phyloP scores from a whole-genome alignment of 345 rosid genomes.

The Eucalyptus marginata region DNA sequence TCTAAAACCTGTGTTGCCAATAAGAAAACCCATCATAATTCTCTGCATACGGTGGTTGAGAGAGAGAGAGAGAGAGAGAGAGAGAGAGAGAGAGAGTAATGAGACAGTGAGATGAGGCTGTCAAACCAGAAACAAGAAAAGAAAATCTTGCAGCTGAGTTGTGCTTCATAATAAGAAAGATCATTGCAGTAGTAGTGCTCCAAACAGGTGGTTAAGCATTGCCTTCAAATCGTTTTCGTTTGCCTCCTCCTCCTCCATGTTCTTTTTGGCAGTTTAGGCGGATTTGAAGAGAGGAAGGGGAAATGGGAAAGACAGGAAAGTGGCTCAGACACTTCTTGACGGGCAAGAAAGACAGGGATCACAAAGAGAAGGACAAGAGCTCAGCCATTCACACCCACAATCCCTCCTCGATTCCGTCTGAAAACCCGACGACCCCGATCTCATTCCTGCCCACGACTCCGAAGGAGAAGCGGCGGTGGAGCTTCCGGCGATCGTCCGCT shows the following conservation, averaged over 20 bases:
- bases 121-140: neutral
- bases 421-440: conserved; percentile 35
- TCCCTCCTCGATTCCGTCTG: neutral
- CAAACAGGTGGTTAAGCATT: neutral
- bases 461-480: conserved; percentile 79
- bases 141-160: neutral
- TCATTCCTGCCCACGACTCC: conserved; percentile 38
- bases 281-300: neutral
- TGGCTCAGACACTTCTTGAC: conserved; percentile 68
- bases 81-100: neutral
- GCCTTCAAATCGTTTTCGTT: neutral
- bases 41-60: neutral
- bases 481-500: conserved; percentile 80
- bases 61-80: neutral
- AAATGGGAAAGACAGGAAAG: conserved; percentile 80
- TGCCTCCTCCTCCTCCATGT: neutral
- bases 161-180: neutral
- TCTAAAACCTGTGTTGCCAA: neutral
- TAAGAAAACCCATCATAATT: neutral
- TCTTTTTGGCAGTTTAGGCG: neutral
- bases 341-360: conserved; percentile 53
- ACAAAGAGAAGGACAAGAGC: conserved; percentile 13
- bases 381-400: neutral
- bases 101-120: conserved; percentile 15
- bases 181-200: neutral